These are phyloP conservation scores for Macrolepiota albuminosa DNA, from an alignment of 768 basidiomycete genomes.

Conservation along the genomic window DNA sequence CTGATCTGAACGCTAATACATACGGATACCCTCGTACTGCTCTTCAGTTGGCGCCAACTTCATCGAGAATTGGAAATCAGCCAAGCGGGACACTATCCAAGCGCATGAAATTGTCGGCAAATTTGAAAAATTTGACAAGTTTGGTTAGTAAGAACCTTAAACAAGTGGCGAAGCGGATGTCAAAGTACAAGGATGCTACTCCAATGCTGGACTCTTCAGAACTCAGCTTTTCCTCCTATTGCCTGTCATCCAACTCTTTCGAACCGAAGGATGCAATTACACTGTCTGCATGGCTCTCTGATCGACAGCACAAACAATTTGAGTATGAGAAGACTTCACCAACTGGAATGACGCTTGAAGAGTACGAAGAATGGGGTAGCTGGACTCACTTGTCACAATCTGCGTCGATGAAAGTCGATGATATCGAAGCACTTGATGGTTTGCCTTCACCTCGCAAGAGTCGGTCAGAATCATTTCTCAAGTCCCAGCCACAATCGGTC, in stretches of 20 bases:
- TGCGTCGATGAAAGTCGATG: constrained; percentile 9
- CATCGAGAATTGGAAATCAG: neutral
- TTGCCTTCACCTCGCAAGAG: neutral
- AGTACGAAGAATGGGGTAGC: constrained; percentile 45
- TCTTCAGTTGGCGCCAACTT: neutral
- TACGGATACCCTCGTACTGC: constrained; percentile 31
- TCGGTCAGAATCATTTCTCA: neutral
- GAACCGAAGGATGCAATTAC: constrained; percentile 20
- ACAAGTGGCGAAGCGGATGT: constrained; percentile 19
- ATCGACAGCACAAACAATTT: constrained; percentile 27
- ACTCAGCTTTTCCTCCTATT: constrained; percentile 12
- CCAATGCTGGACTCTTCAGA: neutral
- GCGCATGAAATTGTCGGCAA: constrained; percentile 24
- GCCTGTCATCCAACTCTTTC: constrained; percentile 11
- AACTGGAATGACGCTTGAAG: constrained; percentile 36
- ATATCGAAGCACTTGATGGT: neutral
- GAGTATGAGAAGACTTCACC: constrained; percentile 19
- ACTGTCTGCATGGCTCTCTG: constrained; percentile 32
- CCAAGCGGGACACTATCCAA: neutral
- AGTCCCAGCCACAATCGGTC: neutral
- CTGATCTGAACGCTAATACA: constrained; percentile 26
- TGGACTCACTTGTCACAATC: constrained; percentile 31
- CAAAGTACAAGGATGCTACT: constrained; percentile 13
- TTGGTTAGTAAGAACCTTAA: constrained; percentile 22
- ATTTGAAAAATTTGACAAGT: constrained; percentile 26